phyloP scores from a whole-genome alignment of 768 basidiomycete species.

The Auricularia auricula-judae region DNA sequence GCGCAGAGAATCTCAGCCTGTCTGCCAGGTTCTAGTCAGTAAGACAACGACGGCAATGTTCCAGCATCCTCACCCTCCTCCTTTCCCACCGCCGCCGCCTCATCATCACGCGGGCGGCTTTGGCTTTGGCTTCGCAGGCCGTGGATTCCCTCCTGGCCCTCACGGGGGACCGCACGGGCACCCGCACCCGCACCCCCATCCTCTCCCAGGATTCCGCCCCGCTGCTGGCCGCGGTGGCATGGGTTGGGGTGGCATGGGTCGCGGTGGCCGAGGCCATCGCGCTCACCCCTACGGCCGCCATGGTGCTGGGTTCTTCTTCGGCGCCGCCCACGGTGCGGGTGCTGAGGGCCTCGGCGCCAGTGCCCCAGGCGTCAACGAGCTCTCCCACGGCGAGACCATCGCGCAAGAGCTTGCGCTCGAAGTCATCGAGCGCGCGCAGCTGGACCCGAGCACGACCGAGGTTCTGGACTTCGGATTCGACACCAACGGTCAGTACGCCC shows the following conservation, averaged over 20 bases:
- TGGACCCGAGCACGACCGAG: neutral
- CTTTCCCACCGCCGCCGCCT: neutral
- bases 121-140: too few species aligned
- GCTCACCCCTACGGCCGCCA: neutral
- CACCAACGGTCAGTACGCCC: neutral
- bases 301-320: neutral
- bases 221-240: neutral
- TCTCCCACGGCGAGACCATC: neutral
- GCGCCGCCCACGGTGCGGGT: neutral
- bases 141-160: too few species aligned
- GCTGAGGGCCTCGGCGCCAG: neutral
- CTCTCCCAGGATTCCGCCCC: neutral
- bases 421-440: neutral
- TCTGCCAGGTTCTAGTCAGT: too few species aligned
- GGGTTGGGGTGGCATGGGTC: neutral
- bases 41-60: neutral
- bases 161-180: neutral
- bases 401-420: neutral
- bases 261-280: neutral
- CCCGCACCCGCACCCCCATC: neutral
- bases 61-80: neutral
- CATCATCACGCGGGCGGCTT: neutral
- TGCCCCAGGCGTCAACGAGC: neutral
- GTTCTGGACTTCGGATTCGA: neutral
- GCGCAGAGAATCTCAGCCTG: too few species aligned